These are phyloP conservation scores for Pyrus pyrifolia DNA, from an alignment of 306 rosid genomes.

Conservation along the genomic window DNA sequence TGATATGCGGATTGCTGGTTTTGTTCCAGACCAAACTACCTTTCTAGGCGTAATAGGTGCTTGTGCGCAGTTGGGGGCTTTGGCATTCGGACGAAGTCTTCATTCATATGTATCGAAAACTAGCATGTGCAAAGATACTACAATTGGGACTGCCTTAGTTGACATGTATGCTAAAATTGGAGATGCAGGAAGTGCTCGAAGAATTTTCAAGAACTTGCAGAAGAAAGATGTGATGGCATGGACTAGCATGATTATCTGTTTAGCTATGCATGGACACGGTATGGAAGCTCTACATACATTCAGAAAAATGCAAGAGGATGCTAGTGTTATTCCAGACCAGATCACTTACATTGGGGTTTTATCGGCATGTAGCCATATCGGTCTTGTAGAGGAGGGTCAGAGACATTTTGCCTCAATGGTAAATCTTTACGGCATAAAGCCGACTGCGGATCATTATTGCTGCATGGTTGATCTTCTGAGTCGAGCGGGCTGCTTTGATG, in stretches of 20 bases:
- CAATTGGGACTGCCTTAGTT: slow-evolving; percentile 56
- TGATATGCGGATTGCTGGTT: slow-evolving; percentile 31
- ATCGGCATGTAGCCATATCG: slow-evolving; percentile 62
- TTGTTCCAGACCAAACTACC: slow-evolving; percentile 50
- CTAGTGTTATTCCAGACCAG: slow-evolving; percentile 42
- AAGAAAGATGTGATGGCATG: slow-evolving; percentile 68
- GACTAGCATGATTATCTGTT: slow-evolving; percentile 62
- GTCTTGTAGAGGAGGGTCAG: slow-evolving; percentile 56
- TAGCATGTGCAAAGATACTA: slow-evolving; percentile 25
- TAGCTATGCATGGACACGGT: slow-evolving; percentile 64
- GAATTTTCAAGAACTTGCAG: slow-evolving; percentile 38
- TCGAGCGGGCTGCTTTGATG: slow-evolving; percentile 55
- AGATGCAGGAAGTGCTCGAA: slow-evolving; percentile 38
- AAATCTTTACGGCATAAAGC: slow-evolving; percentile 37
- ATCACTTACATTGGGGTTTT: slow-evolving; percentile 62
- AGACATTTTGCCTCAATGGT: slow-evolving; percentile 51
- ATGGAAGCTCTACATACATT: slow-evolving; percentile 51
- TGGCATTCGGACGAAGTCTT: slow-evolving; percentile 48
- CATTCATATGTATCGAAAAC: slow-evolving; percentile 50
- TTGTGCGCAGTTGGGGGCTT: slow-evolving; percentile 44
- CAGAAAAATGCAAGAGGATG: slow-evolving; percentile 58
- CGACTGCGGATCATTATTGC: slow-evolving; percentile 67
- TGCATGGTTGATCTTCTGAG: slow-evolving; percentile 80
- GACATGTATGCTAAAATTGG: slow-evolving; percentile 74
- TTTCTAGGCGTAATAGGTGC: slow-evolving; percentile 44